Conservation (phyloP, 768 basidiomycete species). For the Rhizopogon vesiculosus region DNA sequence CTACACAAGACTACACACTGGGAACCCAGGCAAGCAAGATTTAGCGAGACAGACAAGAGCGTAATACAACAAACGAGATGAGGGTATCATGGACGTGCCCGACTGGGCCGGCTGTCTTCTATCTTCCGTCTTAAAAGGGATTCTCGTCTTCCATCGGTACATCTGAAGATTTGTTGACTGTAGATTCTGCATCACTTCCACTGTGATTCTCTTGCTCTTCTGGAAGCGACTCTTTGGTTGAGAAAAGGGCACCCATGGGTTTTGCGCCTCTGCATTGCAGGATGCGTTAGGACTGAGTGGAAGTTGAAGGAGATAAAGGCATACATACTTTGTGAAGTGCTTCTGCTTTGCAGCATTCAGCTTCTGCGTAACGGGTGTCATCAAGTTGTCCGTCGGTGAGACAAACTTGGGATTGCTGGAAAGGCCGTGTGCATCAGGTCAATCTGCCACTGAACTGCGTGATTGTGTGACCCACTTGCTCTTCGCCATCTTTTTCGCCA, state of each 20-base stretch:
- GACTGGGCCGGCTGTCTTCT: conserved; percentile 1
- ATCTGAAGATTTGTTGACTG: conserved; percentile 22
- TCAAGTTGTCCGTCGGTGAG: conserved; percentile 93
- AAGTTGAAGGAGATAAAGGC: not conserved
- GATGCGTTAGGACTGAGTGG: conserved; percentile 3
- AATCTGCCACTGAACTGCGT: not conserved
- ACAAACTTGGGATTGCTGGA: conserved; percentile 80
- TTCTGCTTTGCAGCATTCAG: conserved; percentile 89
- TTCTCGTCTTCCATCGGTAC: conserved; percentile 53
- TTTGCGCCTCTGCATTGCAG: conserved; percentile 45
- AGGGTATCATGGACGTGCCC: conserved; percentile 16
- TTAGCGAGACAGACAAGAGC: conserved; percentile 24
- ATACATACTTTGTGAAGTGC: conserved; percentile 81
- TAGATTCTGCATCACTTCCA: conserved; percentile 34
- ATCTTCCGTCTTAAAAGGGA: conserved; percentile 47
- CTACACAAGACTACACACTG: conserved; percentile 10
- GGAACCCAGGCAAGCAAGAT: conserved; percentile 16
- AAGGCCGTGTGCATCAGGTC: conserved; percentile 7
- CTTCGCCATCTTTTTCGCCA: conserved; percentile 93
- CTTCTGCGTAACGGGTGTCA: conserved; percentile 93
- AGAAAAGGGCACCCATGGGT: conserved; percentile 57
- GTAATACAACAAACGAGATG: conserved; percentile 19
- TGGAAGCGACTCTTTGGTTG: conserved; percentile 31
- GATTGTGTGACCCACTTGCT: conserved; percentile 53
- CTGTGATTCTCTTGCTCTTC: conserved; percentile 28